Base-by-base conservation (phyloP, 257 asterid genomes). In the Rehmannia glutinosa region DNA sequence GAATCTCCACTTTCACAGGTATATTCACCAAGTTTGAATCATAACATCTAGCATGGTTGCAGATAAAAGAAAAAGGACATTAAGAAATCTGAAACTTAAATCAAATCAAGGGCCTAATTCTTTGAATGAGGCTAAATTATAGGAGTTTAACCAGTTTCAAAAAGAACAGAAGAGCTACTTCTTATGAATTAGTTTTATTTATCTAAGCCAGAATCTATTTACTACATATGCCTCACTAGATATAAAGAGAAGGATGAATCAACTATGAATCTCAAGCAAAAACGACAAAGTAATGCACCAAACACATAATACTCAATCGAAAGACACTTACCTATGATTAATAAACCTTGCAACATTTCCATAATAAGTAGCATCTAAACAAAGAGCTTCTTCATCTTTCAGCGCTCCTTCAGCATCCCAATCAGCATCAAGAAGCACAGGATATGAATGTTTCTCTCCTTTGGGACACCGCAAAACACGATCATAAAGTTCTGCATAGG, bases 331-430 rank as follows among this genome's bases (percentile, higher is more conserved):
- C 99, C 93, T 91, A 78, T 91, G 99, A 82, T 94, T 94, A 30
- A 94, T 87, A 77, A 91, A 94, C 81, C 99, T 87, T 42, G 93
- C 97, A 68, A 88, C 86, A 81, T 94, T 94, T 51, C 99, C 99
- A 74, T 82, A 94, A 72, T 73, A 72, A 39, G 97, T 88, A 63
- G 96, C 97, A 81, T 94, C 97, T 75, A 94, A 82, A 69, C 96
- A 94, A 68, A 94, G 94, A 69, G 99, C 95, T 64, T 94, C 97
- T 45, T 91, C 96, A 66, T 94, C 97, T 77, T 88, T 88, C 32
- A 85, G 72, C 62, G 80, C 96, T 49, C 86, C 88, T 72, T 84
- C 88, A 1, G 91, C 87, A 61, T 83, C 73, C 99, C 99, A 90
- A 66, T 86, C 96, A 62, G 99, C 99, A 81, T 93, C 99, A 59